Evolutionary conservation across 1,284 basidiomycete genomes (phyloP).

Genomic region (Kwoniella shivajii): DNA sequence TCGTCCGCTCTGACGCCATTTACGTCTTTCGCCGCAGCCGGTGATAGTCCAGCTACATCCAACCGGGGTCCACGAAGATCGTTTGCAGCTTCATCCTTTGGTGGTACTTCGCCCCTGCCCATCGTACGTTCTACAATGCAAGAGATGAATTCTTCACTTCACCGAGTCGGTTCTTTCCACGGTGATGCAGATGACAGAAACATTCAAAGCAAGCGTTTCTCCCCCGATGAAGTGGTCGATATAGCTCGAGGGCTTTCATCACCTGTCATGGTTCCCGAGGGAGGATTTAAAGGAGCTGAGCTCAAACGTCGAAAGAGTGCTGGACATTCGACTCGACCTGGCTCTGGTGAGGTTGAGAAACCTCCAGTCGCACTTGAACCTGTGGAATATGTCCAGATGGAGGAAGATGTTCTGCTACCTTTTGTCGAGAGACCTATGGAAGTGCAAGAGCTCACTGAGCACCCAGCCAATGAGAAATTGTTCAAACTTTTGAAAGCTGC

Average conservation of each 20-base stretch:
- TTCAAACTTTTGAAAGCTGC: slow-evolving; percentile 42
- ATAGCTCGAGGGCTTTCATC: slow-evolving; percentile 40
- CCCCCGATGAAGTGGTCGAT: slow-evolving; percentile 49
- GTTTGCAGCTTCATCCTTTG: slow-evolving; percentile 43
- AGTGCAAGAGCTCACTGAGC: slow-evolving; percentile 42
- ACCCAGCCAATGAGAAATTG: slow-evolving; percentile 41
- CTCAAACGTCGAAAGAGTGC: slow-evolving; percentile 41
- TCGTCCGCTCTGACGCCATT: slow-evolving; percentile 39
- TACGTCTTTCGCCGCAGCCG: slow-evolving; percentile 19
- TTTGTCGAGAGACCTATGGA: slow-evolving; percentile 48
- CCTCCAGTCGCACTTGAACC: slow-evolving; percentile 50
- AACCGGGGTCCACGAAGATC: slow-evolving; percentile 39
- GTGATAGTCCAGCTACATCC: slow-evolving; percentile 34
- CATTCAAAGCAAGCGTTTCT: slow-evolving; percentile 35
- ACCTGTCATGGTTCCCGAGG: slow-evolving; percentile 42
- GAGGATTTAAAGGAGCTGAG: slow-evolving; percentile 33
- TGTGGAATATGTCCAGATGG: slow-evolving; percentile 52
- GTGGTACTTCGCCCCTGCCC: slow-evolving; percentile 26
- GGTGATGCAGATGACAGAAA: slow-evolving; percentile 17
- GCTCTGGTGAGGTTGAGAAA: slow-evolving; percentile 12
- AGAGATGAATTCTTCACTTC: slow-evolving; percentile 8
- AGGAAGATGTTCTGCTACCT: slow-evolving; percentile 47
- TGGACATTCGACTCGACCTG: slow-evolving; percentile 14
- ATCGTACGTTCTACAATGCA: slow-evolving; percentile 6
- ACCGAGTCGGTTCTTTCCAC: slow-evolving; percentile 20